phyloP scores from a whole-genome alignment of 441 rosid genomes.

The Erodium texanum region DNA sequence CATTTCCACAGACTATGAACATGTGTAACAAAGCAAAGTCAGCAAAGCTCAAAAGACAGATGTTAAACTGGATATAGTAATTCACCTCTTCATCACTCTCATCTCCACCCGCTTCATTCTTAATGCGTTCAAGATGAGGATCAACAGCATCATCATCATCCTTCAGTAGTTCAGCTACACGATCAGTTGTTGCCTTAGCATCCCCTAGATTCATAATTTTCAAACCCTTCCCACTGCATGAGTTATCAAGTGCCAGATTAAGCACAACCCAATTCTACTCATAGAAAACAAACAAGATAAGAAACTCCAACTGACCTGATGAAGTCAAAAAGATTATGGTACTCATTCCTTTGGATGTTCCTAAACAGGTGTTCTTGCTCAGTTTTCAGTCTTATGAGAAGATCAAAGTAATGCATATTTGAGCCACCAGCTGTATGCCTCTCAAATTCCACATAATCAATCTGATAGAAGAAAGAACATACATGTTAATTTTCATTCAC shows the following conservation, averaged over 20 bases:
- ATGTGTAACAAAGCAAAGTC: no score
- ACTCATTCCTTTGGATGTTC: constrained; percentile 90
- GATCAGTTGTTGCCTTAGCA: constrained; percentile 34
- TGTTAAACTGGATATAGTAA: constrained; percentile 4
- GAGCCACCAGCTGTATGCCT: constrained; percentile 99
- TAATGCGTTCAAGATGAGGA: constrained; percentile 87
- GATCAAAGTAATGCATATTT: constrained; percentile 98
- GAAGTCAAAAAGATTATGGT: constrained; percentile 78
- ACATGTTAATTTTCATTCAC: not conserved
- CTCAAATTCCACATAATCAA: constrained; percentile 93
- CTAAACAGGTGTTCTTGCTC: constrained; percentile 97
- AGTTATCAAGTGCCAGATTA: constrained; percentile 16
- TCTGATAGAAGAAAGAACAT: constrained; percentile 34
- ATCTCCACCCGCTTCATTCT: constrained; percentile 67
- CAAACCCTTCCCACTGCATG: constrained; percentile 69
- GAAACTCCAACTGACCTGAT: constrained; percentile 46
- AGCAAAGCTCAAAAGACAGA: not conserved
- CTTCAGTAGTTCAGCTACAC: constrained; percentile 68
- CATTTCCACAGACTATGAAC: not conserved
- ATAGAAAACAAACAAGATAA: constrained; percentile 5
- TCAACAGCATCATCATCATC: constrained; percentile 84
- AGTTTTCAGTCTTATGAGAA: constrained; percentile 74
- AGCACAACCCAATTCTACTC: not conserved
- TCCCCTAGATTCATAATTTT: constrained; percentile 88
- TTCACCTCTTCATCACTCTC: constrained; percentile 94